Percentiles rank a stretch among this genome's conserved stretches.
Evolutionary conservation across 148 eudicot genomes (phyloP).

Genomic region (Limonium bicolor): DNA sequence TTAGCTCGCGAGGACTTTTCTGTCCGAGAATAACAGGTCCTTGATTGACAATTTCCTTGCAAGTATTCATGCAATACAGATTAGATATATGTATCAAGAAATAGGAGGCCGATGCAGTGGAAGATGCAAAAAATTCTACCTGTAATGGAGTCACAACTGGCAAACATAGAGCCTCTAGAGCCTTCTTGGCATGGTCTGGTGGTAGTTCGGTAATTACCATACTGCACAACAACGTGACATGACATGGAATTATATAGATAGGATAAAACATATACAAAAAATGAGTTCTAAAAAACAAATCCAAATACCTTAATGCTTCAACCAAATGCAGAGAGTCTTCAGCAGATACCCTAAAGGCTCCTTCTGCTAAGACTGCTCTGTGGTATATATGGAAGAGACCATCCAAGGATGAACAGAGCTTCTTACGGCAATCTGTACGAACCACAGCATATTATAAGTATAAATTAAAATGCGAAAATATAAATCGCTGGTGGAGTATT

Average conservation of each 20-base stretch:
- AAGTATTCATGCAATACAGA: neutral
- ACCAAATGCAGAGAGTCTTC: constrained; percentile 93
- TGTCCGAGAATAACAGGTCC: constrained; percentile 74
- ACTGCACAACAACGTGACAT: constrained; percentile 29
- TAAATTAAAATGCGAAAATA: neutral
- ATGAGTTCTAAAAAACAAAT: neutral
- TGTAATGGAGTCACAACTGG: constrained; percentile 87
- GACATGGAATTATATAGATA: neutral
- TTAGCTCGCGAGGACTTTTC: constrained; percentile 77
- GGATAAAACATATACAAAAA: neutral
- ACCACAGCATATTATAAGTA: constrained; percentile 7
- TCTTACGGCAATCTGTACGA: constrained; percentile 72
- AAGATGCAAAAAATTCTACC: constrained; percentile 22
- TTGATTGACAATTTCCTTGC: constrained; percentile 83
- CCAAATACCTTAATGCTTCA: constrained; percentile 90
- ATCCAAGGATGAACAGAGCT: constrained; percentile 83
- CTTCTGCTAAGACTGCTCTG: constrained; percentile 68
- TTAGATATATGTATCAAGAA: neutral
- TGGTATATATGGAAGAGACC: constrained; percentile 93
- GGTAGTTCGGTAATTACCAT: constrained; percentile 96
- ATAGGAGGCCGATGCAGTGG: neutral
- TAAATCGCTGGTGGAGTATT: too few relatives aligned
- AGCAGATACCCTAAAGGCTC: constrained; percentile 80
- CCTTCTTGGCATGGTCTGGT: constrained; percentile 90
- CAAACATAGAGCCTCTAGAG: constrained; percentile 82